Evolutionary conservation across 1,284 basidiomycete genomes (phyloP), one percentile per base, ranked within the genome.

Genomic region (Cystobasidiaceae sp.): DNA sequence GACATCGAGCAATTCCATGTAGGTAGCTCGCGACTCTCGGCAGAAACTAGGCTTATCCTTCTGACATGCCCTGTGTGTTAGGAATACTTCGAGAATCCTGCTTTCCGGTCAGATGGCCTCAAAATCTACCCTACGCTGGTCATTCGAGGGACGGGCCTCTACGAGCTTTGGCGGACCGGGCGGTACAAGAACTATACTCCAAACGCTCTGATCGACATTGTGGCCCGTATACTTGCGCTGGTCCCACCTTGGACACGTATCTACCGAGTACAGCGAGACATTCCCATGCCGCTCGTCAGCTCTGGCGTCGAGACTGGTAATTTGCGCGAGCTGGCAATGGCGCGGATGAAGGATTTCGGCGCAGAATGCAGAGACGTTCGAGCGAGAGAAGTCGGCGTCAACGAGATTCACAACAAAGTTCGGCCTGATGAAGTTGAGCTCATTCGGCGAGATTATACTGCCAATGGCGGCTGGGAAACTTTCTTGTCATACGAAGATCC

Each of bases 401-500:
- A 97, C 78, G 96, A 99, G 79, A 98, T 99, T 59, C 96, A 99
- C 77, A 86, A 96, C 80, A 93, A 96, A 79, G 90, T 62, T 50
- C 86, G 93, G 41, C 96, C 96, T 52, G 90, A 94, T 74, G 89
- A 92, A 32, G 89, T 97, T 61, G 96, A 99, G 78, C 86, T 99
- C n/a, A 85, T 99, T 37, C 85, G 96, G 58, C 83, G 96, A 54
- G 96, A 99, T 78, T 99, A 99, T 78, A 82, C 89, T 2, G 96
- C 96, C 28, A 99, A 98, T 73, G 78, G 78, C 3, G 94, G 94
- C 25, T 99, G 96, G 96, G 96, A 99, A 79, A 97, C 94, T 0
- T 99, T 99, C 83, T 80, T 99, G 17, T 93, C 93, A 21, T 99
- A 98, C 76, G 96, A 99, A 79, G 96, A 99, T 77, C 93, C 94